phyloP scores from a whole-genome alignment of 2,329 filamentous ascomycete species.

The Fusarium mundagurra region DNA sequence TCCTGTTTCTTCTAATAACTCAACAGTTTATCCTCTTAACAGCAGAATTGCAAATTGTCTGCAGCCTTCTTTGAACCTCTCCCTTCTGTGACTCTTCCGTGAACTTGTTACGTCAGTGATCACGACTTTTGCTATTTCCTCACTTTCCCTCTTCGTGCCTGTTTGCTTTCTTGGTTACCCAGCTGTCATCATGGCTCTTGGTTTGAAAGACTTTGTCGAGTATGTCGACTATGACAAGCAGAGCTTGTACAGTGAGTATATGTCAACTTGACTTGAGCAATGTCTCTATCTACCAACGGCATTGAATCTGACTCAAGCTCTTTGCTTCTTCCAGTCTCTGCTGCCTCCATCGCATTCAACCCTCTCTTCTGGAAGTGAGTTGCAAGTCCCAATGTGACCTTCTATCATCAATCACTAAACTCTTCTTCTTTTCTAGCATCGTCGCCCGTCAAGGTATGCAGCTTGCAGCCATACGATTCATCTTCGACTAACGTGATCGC shows the following conservation, averaged over 20 bases:
- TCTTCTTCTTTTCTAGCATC: slow-evolving; percentile 65
- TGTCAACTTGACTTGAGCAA: slow-evolving; percentile 4
- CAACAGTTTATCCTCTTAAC: slow-evolving; percentile 4
- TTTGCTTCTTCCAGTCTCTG: slow-evolving; percentile 71
- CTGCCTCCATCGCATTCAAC: slow-evolving; percentile 88
- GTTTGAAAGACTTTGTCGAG: slow-evolving; percentile 61
- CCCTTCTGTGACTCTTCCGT: slow-evolving; percentile 20
- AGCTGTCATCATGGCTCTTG: slow-evolving; percentile 51
- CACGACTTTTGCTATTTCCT: slow-evolving; percentile 1
- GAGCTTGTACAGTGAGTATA: slow-evolving; percentile 70
- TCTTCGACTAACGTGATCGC: slow-evolving; percentile 26
- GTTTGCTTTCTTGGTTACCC: neutral
- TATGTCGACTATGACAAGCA: slow-evolving; percentile 75
- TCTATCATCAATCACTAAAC: slow-evolving; percentile 46
- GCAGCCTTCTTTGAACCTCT: neutral
- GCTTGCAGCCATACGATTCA: neutral
- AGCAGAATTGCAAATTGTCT: neutral
- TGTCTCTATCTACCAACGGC: neutral
- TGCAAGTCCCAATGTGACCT: neutral
- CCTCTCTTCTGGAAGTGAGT: slow-evolving; percentile 99
- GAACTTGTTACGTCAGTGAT: slow-evolving; percentile 35
- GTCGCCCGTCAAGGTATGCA: slow-evolving; percentile 80
- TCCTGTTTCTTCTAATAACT: neutral
- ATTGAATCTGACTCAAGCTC: slow-evolving; percentile 21
- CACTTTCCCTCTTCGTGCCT: slow-evolving; percentile 3